Percentiles rank a stretch among this genome's conserved stretches.
Conservation (phyloP, 73 alveolate genomes). For the Breviolum minutum region DNA sequence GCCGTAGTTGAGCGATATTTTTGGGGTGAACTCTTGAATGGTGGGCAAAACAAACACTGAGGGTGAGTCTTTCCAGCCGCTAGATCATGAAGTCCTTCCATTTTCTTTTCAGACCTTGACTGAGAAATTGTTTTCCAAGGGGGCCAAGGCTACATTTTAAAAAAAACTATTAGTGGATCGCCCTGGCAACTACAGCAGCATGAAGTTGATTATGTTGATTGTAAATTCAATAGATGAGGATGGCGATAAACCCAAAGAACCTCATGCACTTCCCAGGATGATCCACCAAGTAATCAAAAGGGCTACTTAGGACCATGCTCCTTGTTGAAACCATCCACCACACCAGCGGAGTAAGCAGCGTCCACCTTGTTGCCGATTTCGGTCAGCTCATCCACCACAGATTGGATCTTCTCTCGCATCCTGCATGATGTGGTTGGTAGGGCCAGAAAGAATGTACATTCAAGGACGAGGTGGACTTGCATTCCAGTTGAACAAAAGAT, state of each 20-base stretch:
- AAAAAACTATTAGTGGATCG: too few relatives aligned
- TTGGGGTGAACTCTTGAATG: too few relatives aligned
- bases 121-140: too few relatives aligned
- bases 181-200: too few relatives aligned
- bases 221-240: too few relatives aligned
- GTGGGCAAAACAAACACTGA: not conserved
- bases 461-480: too few relatives aligned
- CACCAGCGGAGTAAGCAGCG: not conserved
- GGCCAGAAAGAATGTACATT: not conserved
- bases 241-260: too few relatives aligned
- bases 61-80: not conserved
- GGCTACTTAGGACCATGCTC: not conserved
- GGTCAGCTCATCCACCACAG: not conserved
- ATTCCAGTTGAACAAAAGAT: too few relatives aligned
- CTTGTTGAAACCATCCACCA: not conserved
- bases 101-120: not conserved
- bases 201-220: not conserved
- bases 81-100: not conserved
- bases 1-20: not conserved
- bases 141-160: too few relatives aligned
- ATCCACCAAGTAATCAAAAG: not conserved
- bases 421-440: not conserved
- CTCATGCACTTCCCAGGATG: not conserved
- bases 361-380: not conserved
- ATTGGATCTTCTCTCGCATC: not conserved